These are phyloP conservation scores for Acacia concinna DNA, from an alignment of 331 rosid genomes.

Conservation along the genomic window DNA sequence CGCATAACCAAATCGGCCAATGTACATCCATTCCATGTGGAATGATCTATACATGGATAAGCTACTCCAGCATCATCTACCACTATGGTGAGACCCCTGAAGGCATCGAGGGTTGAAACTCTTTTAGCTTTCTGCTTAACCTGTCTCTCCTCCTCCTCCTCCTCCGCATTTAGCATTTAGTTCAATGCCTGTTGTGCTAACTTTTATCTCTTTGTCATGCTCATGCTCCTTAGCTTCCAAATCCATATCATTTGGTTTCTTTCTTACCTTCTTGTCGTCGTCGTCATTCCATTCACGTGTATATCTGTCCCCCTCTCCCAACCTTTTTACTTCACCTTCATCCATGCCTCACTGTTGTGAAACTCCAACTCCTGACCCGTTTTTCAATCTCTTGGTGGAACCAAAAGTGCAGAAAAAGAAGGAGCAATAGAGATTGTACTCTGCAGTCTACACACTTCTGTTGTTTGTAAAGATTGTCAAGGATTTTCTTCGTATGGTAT, in stretches of 20 bases:
- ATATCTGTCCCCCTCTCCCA: constrained; percentile 58
- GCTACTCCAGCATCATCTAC: constrained; percentile 86
- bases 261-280: constrained; percentile 15
- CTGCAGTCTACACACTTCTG: not conserved
- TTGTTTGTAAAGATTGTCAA: not conserved
- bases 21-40: constrained; percentile 94
- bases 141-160: not conserved
- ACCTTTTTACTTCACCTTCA: constrained; percentile 53
- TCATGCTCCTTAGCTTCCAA: not conserved
- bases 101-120: constrained; percentile 81
- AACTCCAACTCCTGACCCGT: not conserved
- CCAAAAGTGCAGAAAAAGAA: not conserved
- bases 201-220: not conserved
- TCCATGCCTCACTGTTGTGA: constrained; percentile 37
- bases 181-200: not conserved
- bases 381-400: not conserved
- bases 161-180: constrained; percentile 24
- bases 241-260: not conserved
- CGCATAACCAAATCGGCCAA: constrained; percentile 93
- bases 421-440: not conserved
- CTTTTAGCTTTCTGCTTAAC: constrained; percentile 60
- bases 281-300: constrained; percentile 1
- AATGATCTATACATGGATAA: constrained; percentile 78
- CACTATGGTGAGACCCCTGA: constrained; percentile 92
- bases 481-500: not conserved